Evolutionary conservation across 2,329 filamentous ascomycete genomes (phyloP), one percentile per base, ranked within the genome.

Genomic region (Cercospora sp.): DNA sequence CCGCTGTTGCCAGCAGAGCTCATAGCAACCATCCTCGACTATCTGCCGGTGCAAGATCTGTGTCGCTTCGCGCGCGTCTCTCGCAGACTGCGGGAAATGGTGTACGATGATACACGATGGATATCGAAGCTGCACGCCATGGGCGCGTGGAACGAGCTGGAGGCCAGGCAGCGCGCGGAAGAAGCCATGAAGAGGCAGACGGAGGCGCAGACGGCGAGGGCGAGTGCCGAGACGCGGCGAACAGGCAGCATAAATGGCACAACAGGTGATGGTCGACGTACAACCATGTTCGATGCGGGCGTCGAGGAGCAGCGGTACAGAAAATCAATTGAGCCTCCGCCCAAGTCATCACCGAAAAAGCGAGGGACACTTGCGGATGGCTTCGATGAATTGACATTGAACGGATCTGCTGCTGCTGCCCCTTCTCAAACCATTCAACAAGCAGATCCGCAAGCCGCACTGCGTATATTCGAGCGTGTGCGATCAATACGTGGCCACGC

Each of bases 101-200:
- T 97, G 3, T 99, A 98, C 81, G 95, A 99, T 79, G 95, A 99
- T 80, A 92, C 93, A 61, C 87, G 94, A 82, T 99, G 95, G 95
- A 91, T 98, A 45, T 89, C 92, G 71, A 87, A 92, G 71, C 81
- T 99, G 65, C 91, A 91, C 78, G 89, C 86, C 67, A 97, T 99
- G 89, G 92, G 90, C 1, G 91, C 91, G 73, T 99, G 95, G 95
- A 90, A 97, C 76, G 95, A 99, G 78, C 80, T 83, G 3, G 94
- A 97, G 78, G 95, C 95, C 4, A 87, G 94, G 69, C 89, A 87
- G 73, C 84, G 91, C 63, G 92, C 93, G 63, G 94, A 97, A 70
- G 90, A 94, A 26, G 85, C 87, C 7, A 85, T 83, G 79, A 81
- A 78, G 73, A 79, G 80, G 71, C 84, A 81, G 76, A 83, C 88